Evolutionary conservation across 2,329 filamentous ascomycete genomes (phyloP).

Genomic region (Alternaria hordeiaustralica): DNA sequence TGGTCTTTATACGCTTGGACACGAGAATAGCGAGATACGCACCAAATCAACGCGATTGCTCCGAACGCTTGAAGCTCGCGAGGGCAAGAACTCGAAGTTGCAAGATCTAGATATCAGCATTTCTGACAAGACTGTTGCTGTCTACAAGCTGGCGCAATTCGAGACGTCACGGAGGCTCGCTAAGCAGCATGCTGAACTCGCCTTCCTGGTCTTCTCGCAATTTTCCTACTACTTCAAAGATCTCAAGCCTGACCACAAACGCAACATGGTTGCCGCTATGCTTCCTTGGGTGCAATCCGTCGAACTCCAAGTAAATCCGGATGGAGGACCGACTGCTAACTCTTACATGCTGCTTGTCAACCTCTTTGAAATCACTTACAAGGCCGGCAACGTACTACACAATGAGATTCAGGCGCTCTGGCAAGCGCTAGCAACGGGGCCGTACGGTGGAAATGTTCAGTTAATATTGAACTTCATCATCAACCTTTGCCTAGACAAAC

Average conservation of each 20-base stretch:
- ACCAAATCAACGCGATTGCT: slow-evolving; percentile 86
- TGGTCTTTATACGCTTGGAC: slow-evolving; percentile 90
- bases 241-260: slow-evolving; percentile 79
- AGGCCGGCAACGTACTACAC: slow-evolving; percentile 83
- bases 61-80: slow-evolving; percentile 80
- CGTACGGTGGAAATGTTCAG: slow-evolving; percentile 91
- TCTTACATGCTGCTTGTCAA: slow-evolving; percentile 97
- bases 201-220: slow-evolving; percentile 94
- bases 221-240: slow-evolving; percentile 94
- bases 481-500: slow-evolving; percentile 85
- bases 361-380: slow-evolving; percentile 93
- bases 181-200: slow-evolving; percentile 85
- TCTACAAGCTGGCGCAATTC: slow-evolving; percentile 97
- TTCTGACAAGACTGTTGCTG: slow-evolving; percentile 96
- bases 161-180: slow-evolving; percentile 92
- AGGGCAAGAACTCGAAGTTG: slow-evolving; percentile 85
- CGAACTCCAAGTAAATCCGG: slow-evolving; percentile 89
- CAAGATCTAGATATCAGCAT: slow-evolving; percentile 99
- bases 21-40: slow-evolving; percentile 85
- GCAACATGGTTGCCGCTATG: slow-evolving; percentile 93
- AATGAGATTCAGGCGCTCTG: slow-evolving; percentile 97
- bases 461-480: slow-evolving; percentile 97
- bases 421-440: slow-evolving; percentile 93
- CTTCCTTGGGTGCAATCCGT: slow-evolving; percentile 96
- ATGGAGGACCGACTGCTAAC: slow-evolving; percentile 85